These are phyloP conservation scores for Ophiocordyceps unilateralis DNA, from an alignment of 2,329 filamentous ascomycete genomes.

Conservation along the genomic window DNA sequence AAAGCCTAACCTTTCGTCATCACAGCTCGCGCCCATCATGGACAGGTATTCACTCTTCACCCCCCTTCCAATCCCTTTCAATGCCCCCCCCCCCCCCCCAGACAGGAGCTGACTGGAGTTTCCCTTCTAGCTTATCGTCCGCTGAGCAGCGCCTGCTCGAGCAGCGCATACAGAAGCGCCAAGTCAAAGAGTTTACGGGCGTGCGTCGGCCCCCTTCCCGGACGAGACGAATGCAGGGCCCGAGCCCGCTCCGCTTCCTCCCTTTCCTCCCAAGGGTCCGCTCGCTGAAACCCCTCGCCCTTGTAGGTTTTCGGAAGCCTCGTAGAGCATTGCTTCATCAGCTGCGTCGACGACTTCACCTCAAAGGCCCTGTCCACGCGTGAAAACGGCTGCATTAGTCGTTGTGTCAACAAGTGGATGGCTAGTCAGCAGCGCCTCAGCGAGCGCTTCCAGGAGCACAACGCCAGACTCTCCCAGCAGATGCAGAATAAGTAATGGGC, in stretches of 20 bases:
- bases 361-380: constrained; percentile 81
- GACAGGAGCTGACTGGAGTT: too few relatives aligned
- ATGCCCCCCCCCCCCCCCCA: not conserved
- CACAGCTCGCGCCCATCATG: constrained; percentile 3
- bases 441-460: constrained; percentile 69
- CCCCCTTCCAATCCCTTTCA: not conserved
- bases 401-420: constrained; percentile 93
- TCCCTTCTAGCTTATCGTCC: constrained; percentile 40
- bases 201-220: constrained; percentile 34
- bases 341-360: constrained; percentile 97
- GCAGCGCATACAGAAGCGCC: constrained; percentile 88
- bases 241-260: too few relatives aligned
- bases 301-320: constrained; percentile 18
- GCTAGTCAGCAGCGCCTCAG: constrained; percentile 80
- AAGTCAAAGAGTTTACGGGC: constrained; percentile 98
- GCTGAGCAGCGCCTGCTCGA: constrained; percentile 87
- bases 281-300: too few relatives aligned
- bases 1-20: not conserved
- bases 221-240: not conserved
- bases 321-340: constrained; percentile 82
- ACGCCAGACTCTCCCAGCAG: constrained; percentile 38
- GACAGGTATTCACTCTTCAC: constrained; percentile 3
- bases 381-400: constrained; percentile 82
- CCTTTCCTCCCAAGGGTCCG: too few relatives aligned
- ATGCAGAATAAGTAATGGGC: constrained; percentile 24